Evolutionary conservation across 192 early-diverging fungal genomes (phyloP), one percentile per base, ranked within the genome.

Genomic region (Coemansia sp.): DNA sequence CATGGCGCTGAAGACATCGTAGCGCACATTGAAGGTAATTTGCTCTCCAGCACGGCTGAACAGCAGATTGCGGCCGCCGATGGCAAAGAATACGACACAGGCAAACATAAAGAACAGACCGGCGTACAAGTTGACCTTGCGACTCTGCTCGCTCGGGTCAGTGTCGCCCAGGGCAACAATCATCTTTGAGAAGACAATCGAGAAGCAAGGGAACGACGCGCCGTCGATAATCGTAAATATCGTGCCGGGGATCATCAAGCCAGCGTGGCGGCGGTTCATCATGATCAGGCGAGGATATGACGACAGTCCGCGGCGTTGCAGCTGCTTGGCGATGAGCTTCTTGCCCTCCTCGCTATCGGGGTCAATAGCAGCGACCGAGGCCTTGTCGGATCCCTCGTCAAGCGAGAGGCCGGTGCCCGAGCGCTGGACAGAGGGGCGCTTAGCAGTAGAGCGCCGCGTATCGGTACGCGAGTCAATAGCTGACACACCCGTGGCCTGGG

Each of bases 131-230:
- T 86, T 77, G 44, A 86, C 85, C 13, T 84, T 42, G 41, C 70
- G 54, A 36, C 51, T 63, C 63, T 85, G 73, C 76, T 73, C 7
- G 11, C 38, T 62, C 6, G 3, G 3, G 33, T 87, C 86, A 11
- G 47, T 33, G n/a, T 74, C 55, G 4, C 52, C 71, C 29, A 79
- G 70, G 0, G 75, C 63, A 5, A 81, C 73, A 15, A 86, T 65
- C 72, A 87, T 84, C 18, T 75, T 43, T 34, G 89, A 78, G 69
- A 90, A 91, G 70, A 91, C 77, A 22, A 93, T 74, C 31, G 94
- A 89, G 78, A 95, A 97, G 16, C 89, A 72, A 15, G 96, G 96
- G 72, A 93, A 89, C 12, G 93, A 79, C 11, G 86, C 87, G 52
- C 94, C 96, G 73, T 88, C 89, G 63, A 93, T 65, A 24, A 86